A percentile compares a stretch with the other conserved stretches of the same genome.
phyloP scores from a whole-genome alignment of 352 stramenopile genomes.

The Phytopythium aichiense region DNA sequence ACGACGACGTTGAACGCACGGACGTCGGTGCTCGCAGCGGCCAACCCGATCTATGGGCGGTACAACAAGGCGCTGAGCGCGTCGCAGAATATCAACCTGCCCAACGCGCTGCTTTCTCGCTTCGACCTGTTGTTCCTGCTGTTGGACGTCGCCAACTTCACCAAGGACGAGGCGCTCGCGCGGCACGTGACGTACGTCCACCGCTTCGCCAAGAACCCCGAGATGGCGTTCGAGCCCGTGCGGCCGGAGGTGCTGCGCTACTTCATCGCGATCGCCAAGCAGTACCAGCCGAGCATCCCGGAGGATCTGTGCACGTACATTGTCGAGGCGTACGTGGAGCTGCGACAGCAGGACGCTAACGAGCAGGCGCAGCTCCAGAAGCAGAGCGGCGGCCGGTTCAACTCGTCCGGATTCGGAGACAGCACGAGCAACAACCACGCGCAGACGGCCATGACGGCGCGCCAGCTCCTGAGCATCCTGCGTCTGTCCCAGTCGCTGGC shows the following conservation, averaged over 20 bases:
- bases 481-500: constrained; percentile 96
- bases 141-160: constrained; percentile 93
- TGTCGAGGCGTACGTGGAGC: constrained; percentile 97
- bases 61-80: constrained; percentile 86
- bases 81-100: constrained; percentile 99
- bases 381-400: constrained; percentile 25
- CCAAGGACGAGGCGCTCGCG: constrained; percentile 90
- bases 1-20: constrained; percentile 96
- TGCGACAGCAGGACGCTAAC: constrained; percentile 91
- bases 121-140: constrained; percentile 99
- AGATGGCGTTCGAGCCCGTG: constrained; percentile 90
- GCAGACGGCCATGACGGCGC: constrained; percentile 98
- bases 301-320: constrained; percentile 96
- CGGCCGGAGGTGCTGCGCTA: constrained; percentile 90
- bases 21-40: constrained; percentile 97
- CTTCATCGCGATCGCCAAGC: constrained; percentile 87
- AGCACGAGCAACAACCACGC: constrained; percentile 68
- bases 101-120: constrained; percentile 98
- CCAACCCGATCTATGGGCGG: constrained; percentile 97
- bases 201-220: constrained; percentile 83
- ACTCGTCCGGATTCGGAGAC: constrained; percentile 29
- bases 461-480: constrained; percentile 98
- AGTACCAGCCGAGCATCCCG: constrained; percentile 85
- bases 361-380: constrained; percentile 76
- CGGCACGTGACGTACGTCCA: constrained; percentile 93